Percentiles rank a stretch among this genome's conserved stretches.
These are phyloP conservation scores for Rhododendron simsii DNA, from an alignment of 148 eudicot species.

Conservation along the genomic window DNA sequence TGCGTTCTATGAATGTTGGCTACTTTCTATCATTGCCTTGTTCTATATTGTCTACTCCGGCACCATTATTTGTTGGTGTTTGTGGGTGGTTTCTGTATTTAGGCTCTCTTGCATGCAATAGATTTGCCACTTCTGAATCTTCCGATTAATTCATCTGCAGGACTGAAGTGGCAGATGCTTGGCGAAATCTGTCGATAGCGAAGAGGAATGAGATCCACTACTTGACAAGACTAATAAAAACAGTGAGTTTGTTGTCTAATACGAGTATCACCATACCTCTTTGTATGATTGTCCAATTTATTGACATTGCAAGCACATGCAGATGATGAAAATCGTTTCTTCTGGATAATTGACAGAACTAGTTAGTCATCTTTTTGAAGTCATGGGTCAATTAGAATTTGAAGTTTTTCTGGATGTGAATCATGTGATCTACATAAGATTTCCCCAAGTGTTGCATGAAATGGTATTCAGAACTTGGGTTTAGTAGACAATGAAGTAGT, in stretches of 20 bases:
- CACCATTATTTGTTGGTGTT: not conserved
- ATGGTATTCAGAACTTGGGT: not conserved
- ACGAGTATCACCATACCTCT: not conserved
- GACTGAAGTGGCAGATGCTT: slow-evolving; percentile 44
- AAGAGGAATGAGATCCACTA: slow-evolving; percentile 54
- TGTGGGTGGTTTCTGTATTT: not conserved
- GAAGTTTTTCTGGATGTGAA: not conserved
- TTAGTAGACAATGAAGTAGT: not conserved
- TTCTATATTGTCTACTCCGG: not conserved
- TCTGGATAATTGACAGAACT: not conserved
- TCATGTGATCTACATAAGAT: not conserved
- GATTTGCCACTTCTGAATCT: not conserved
- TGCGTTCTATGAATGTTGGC: not conserved
- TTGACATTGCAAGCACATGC: not conserved
- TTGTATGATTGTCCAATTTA: not conserved
- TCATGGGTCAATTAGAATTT: not conserved
- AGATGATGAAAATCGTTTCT: not conserved
- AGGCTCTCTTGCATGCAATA: not conserved
- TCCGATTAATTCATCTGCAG: slow-evolving; percentile 32
- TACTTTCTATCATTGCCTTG: not conserved
- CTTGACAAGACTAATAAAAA: slow-evolving; percentile 37
- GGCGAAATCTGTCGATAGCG: slow-evolving; percentile 31
- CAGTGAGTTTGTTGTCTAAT: slow-evolving; percentile 26
- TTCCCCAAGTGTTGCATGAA: not conserved
- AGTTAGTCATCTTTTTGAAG: not conserved